Conservation (phyloP, 169 alveolate genomes). For the Plasmodium chabaudi region DNA sequence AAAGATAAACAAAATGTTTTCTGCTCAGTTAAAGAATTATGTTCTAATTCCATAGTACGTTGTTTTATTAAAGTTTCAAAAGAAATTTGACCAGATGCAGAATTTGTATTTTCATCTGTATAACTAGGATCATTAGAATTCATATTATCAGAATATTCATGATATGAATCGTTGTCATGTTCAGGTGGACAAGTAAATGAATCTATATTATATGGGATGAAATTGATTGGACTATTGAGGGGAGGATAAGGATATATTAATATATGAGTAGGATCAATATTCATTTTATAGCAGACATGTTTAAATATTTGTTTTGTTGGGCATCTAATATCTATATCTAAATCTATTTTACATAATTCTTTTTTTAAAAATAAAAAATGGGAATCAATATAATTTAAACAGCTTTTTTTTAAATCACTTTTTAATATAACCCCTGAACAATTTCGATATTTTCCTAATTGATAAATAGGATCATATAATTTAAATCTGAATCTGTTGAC, state of each 20-base stretch:
- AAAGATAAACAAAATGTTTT: constrained; percentile 66
- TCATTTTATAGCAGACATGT: constrained; percentile 84
- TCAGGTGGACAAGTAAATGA: constrained; percentile 50
- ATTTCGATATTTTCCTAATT: constrained; percentile 71
- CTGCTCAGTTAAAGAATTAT: constrained; percentile 50
- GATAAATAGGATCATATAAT: constrained; percentile 74
- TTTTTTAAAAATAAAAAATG: constrained; percentile 57
- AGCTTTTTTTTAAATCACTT: constrained; percentile 51
- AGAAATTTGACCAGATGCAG: constrained; percentile 30
- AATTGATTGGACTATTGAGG: constrained; percentile 56
- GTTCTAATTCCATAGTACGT: constrained; percentile 54
- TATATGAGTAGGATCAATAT: constrained; percentile 85
- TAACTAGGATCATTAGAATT: background rate
- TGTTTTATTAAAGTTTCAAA: constrained; percentile 69
- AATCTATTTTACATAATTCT: constrained; percentile 67
- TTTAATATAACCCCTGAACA: constrained; percentile 70
- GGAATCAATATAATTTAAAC: constrained; percentile 72
- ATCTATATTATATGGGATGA: constrained; percentile 71
- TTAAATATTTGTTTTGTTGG: constrained; percentile 85
- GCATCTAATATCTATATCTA: constrained; percentile 81
- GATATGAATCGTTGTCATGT: constrained; percentile 18
- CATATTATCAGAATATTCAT: background rate
- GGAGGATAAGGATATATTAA: constrained; percentile 81
- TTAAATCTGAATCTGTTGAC: constrained; percentile 58
- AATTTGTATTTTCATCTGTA: background rate